Conservation (phyloP, 176 grass and related monocot species). For the Paspalum notatum region DNA sequence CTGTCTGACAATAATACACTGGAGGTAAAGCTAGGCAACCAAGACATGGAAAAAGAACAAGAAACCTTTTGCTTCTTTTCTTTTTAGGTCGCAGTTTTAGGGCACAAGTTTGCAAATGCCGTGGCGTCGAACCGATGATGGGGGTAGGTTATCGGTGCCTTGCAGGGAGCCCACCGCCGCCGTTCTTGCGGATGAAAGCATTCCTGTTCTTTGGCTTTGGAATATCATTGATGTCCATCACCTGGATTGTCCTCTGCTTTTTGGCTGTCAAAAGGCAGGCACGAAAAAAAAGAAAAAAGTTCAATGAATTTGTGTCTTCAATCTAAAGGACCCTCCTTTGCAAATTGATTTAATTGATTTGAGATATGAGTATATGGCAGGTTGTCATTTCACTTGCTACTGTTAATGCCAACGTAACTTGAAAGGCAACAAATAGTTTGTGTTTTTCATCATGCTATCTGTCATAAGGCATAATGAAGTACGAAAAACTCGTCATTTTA, state of each 20-base stretch:
- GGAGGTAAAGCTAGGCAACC: slow-evolving; percentile 8
- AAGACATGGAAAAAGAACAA: slow-evolving; percentile 21
- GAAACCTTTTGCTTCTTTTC: not conserved
- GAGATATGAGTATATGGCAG: not conserved
- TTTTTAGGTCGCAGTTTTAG: not conserved
- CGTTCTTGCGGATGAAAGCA: slow-evolving; percentile 54
- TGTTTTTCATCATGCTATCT: not conserved
- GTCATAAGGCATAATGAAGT: not conserved
- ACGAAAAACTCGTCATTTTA: not conserved
- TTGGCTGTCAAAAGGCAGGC: slow-evolving; percentile 46
- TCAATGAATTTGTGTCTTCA: not conserved
- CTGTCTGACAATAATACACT: not conserved
- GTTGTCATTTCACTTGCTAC: not conserved
- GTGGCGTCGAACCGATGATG: no score
- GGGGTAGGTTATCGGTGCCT: slow-evolving; percentile 46
- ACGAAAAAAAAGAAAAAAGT: not conserved
- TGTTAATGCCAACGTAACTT: no score
- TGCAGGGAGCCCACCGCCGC: slow-evolving; percentile 33
- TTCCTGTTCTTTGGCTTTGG: slow-evolving; percentile 65
- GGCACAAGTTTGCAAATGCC: not conserved
- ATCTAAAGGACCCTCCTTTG: not conserved
- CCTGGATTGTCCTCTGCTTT: slow-evolving; percentile 82
- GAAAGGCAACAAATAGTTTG: no score
- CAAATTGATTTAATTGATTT: not conserved
- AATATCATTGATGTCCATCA: slow-evolving; percentile 82